phyloP scores from a whole-genome alignment of 108 stramenopile species.

The Phaeodactylum tricornutum region DNA sequence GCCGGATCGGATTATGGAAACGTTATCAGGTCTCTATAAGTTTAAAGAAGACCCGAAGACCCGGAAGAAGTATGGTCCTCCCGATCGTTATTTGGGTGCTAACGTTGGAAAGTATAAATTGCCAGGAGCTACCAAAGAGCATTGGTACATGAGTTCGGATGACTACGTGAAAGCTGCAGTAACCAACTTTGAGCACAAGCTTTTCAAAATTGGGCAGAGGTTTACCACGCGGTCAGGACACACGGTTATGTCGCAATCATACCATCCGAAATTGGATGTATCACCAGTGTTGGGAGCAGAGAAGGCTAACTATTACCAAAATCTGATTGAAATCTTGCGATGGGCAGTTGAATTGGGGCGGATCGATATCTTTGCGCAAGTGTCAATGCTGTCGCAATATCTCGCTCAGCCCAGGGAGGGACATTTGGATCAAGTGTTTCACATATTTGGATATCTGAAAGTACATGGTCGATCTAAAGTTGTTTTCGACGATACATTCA shows the following conservation, averaged over 20 bases:
- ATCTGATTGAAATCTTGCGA: conserved; percentile 23
- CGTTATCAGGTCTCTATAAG: neutral
- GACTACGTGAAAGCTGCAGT: conserved; percentile 25
- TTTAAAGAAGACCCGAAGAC: conserved; percentile 3
- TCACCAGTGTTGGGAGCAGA: conserved; percentile 5
- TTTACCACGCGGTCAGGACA: too few species aligned
- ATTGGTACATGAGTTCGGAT: conserved; percentile 11
- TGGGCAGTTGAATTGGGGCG: conserved; percentile 40
- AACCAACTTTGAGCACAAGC: too few species aligned
- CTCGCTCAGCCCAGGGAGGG: conserved; percentile 27
- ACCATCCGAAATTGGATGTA: conserved; percentile 12
- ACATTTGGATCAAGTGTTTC: conserved; percentile 25
- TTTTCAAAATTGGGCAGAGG: too few species aligned
- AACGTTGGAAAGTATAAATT: conserved; percentile 7
- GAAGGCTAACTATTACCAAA: conserved; percentile 15
- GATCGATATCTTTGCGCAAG: conserved; percentile 25
- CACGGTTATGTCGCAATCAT: conserved; percentile 11
- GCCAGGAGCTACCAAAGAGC: conserved; percentile 3
- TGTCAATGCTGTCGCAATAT: conserved; percentile 28
- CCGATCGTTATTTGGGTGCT: conserved; percentile 15
- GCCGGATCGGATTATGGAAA: conserved; percentile 1
- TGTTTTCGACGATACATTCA: conserved; percentile 22
- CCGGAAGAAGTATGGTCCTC: too few species aligned
- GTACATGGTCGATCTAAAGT: conserved; percentile 11
- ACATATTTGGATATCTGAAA: conserved; percentile 19